Conservation (phyloP, 352 stramenopile genomes). For the Phytopythium kandeliae region DNA sequence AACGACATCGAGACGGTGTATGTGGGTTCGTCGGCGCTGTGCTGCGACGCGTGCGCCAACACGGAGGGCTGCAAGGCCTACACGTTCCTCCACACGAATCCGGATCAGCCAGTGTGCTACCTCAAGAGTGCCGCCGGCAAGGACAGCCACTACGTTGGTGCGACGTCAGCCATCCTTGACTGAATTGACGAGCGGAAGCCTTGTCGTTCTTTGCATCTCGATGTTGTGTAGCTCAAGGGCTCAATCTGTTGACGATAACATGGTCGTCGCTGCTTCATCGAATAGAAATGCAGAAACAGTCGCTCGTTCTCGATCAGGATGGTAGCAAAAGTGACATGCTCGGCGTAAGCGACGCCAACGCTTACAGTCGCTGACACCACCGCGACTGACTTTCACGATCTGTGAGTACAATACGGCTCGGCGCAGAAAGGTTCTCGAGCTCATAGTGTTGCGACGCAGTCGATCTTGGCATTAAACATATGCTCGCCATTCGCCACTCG, state of each 20-base stretch:
- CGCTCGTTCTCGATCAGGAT: slow-evolving; percentile 9
- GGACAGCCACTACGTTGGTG: slow-evolving; percentile 10
- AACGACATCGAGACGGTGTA: slow-evolving; percentile 45
- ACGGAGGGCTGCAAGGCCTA: slow-evolving; percentile 32
- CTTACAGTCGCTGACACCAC: background rate
- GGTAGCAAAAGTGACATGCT: slow-evolving; percentile 9
- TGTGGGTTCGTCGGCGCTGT: slow-evolving; percentile 24
- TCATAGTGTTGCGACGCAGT: slow-evolving; percentile 9
- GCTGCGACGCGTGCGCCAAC: slow-evolving; percentile 32
- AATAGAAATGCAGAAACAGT: background rate
- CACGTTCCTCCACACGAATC: slow-evolving; percentile 43
- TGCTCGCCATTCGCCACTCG: slow-evolving; percentile 27
- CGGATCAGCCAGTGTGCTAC: slow-evolving; percentile 30
- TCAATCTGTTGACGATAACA: too few species aligned
- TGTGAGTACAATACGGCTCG: background rate
- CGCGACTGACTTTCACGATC: background rate
- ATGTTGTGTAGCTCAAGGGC: background rate
- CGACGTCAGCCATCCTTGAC: slow-evolving; percentile 30
- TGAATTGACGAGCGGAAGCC: too few species aligned
- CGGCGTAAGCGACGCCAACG: slow-evolving; percentile 10
- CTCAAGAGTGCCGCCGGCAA: slow-evolving; percentile 25
- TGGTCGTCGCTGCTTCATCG: too few species aligned
- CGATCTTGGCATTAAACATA: slow-evolving; percentile 30
- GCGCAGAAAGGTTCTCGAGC: slow-evolving; percentile 8
- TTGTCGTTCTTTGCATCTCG: background rate